phyloP scores from a whole-genome alignment of 2,329 filamentous ascomycete species.

The Monosporascus sp. region DNA sequence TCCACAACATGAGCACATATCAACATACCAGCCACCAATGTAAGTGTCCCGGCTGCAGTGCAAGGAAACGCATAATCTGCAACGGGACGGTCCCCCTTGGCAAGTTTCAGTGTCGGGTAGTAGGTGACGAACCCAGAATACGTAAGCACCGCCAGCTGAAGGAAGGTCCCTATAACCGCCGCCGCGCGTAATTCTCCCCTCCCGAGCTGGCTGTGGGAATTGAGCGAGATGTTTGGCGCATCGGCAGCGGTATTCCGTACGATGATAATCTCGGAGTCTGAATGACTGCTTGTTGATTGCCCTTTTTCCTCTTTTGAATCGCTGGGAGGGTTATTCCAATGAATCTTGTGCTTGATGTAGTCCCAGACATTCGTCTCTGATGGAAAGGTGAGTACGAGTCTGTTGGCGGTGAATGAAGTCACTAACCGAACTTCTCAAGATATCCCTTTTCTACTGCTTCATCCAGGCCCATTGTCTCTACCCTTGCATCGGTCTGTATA shows the following conservation, averaged over 20 bases:
- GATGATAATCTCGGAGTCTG: neutral
- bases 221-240: constrained; percentile 17
- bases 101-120: neutral
- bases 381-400: no score
- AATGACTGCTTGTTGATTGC: no score
- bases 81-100: neutral
- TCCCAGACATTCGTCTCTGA: no score
- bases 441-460: no score
- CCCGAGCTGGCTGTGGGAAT: constrained; percentile 3
- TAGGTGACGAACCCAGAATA: constrained; percentile 12
- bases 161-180: constrained; percentile 12
- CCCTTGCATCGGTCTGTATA: no score
- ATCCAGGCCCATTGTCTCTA: no score
- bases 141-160: constrained; percentile 19
- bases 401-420: no score
- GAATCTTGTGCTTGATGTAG: no score
- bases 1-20: constrained; percentile 29
- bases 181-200: constrained; percentile 7
- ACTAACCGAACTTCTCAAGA: no score
- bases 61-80: constrained; percentile 20
- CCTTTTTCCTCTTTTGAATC: no score
- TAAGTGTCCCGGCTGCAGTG: constrained; percentile 19
- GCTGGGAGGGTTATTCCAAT: no score
- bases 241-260: neutral
- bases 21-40: constrained; percentile 22